Percentiles rank a stretch among this genome's conserved stretches.
phyloP scores from a whole-genome alignment of 2,329 filamentous ascomycete species.

The Talaromyces piceae region DNA sequence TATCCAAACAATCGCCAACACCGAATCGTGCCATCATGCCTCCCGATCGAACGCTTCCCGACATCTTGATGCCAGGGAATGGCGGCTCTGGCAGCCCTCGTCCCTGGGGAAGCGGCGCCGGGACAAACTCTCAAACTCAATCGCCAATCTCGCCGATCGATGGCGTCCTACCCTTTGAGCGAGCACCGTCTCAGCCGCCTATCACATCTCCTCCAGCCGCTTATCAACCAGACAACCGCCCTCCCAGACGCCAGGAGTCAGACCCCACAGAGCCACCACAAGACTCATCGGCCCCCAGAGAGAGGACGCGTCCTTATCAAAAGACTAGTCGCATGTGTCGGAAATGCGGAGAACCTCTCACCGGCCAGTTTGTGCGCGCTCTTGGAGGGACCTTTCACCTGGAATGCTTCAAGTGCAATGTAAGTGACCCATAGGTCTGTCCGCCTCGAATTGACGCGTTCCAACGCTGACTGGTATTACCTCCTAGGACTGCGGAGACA shows the following conservation, averaged over 20 bases:
- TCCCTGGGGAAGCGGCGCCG: constrained; percentile 31
- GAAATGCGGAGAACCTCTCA: constrained; percentile 81
- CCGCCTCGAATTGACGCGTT: constrained; percentile 7
- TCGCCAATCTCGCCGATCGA: constrained; percentile 36
- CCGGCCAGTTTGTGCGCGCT: constrained; percentile 92
- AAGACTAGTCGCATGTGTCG: constrained; percentile 55
- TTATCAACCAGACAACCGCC: constrained; percentile 18
- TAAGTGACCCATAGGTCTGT: constrained; percentile 43
- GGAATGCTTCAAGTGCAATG: constrained; percentile 95
- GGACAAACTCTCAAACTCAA: constrained; percentile 27
- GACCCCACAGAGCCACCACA: constrained; percentile 24
- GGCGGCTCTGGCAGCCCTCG: constrained; percentile 25
- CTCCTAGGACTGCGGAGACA: constrained; percentile 82
- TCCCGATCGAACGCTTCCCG: constrained; percentile 35
- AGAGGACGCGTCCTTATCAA: constrained; percentile 30
- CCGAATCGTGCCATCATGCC: constrained; percentile 27
- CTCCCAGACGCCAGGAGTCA: constrained; percentile 25
- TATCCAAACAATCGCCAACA: not conserved
- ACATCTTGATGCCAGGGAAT: constrained; percentile 38
- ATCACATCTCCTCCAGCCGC: constrained; percentile 1
- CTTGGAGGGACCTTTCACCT: constrained; percentile 91
- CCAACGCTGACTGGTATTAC: constrained; percentile 14
- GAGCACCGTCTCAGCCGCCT: constrained; percentile 2
- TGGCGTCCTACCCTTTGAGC: constrained; percentile 26
- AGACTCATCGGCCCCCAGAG: constrained; percentile 27